Percentiles rank a stretch among this genome's conserved stretches.
These are phyloP conservation scores for Immersiporthe knoxdaviesiana DNA, from an alignment of 2,329 filamentous ascomycete genomes.

Conservation along the genomic window DNA sequence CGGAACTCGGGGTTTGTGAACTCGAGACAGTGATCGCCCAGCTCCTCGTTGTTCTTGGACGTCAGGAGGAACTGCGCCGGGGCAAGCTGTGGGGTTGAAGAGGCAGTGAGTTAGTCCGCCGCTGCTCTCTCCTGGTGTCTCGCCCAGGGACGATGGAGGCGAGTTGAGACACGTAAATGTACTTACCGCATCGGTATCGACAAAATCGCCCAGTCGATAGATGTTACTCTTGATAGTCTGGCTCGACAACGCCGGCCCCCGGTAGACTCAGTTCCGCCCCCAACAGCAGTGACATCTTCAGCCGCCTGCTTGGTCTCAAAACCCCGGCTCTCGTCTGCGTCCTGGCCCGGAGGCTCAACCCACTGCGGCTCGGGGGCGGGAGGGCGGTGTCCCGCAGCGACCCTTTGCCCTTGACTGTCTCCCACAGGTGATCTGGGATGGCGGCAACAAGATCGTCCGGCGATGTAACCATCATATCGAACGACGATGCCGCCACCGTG, in stretches of 20 bases:
- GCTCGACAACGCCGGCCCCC: neutral
- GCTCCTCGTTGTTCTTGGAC: conserved; percentile 37
- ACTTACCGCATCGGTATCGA: conserved; percentile 48
- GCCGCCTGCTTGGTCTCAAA: neutral
- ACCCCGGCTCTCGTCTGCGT: neutral
- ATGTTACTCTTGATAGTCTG: conserved; percentile 40
- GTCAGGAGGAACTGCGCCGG: conserved; percentile 43
- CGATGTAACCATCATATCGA: conserved; percentile 47
- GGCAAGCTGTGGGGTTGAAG: conserved; percentile 38
- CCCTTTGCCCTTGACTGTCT: conserved; percentile 31
- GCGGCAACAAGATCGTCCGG: conserved; percentile 40
- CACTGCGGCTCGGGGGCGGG: conserved; percentile 23
- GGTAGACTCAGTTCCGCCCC: neutral
- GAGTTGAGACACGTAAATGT: conserved; percentile 3
- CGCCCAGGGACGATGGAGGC: neutral
- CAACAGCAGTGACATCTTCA: neutral
- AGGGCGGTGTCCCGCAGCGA: conserved; percentile 23
- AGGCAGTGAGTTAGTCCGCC: no score
- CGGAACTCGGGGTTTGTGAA: conserved; percentile 46
- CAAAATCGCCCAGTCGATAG: conserved; percentile 47
- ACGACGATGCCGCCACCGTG: conserved; percentile 51
- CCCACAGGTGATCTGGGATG: conserved; percentile 32
- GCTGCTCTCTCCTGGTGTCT: no score
- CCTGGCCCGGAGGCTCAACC: conserved; percentile 26
- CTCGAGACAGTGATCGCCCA: conserved; percentile 45